Percentiles rank a stretch among this genome's conserved stretches.
Conservation (phyloP, 805 yeast species). For the Diddensiella transvaalensis region DNA sequence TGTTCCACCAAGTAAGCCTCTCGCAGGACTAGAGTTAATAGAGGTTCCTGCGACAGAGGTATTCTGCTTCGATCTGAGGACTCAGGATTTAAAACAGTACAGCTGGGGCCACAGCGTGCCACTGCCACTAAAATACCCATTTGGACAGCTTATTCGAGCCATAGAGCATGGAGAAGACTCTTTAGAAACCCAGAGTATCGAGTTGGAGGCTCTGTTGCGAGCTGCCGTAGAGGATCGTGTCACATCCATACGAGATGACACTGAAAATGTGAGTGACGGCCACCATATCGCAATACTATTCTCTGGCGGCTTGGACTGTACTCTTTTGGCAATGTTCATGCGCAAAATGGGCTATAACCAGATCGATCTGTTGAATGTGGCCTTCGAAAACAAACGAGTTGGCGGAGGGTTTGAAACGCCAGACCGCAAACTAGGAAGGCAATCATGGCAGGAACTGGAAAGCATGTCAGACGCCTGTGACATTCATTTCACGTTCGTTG, state of each 20-base stretch:
- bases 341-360: conserved; percentile 22
- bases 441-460: conserved; percentile 54
- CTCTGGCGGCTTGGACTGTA: conserved; percentile 95
- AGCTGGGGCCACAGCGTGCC: conserved; percentile 20
- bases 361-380: conserved; percentile 85
- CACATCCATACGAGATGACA: conserved; percentile 7
- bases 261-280: too few species aligned
- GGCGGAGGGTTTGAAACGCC: conserved; percentile 62
- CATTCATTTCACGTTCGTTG: conserved; percentile 45
- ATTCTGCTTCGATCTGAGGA: conserved; percentile 39
- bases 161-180: not conserved
- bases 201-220: conserved; percentile 3
- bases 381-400: conserved; percentile 86
- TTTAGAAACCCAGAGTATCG: not conserved
- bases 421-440: conserved; percentile 71
- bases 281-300: conserved; percentile 65
- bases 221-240: conserved; percentile 9
- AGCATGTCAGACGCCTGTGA: conserved; percentile 35
- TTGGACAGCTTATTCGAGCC: not conserved
- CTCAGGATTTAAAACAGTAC: conserved; percentile 19
- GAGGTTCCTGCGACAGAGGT: conserved; percentile 59
- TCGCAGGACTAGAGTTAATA: conserved; percentile 2
- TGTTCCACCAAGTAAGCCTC: conserved; percentile 27
- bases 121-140: not conserved
- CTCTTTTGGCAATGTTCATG: conserved; percentile 57